Conservation (phyloP, 2,329 filamentous ascomycete species). For the Xylariaceae sp. region DNA sequence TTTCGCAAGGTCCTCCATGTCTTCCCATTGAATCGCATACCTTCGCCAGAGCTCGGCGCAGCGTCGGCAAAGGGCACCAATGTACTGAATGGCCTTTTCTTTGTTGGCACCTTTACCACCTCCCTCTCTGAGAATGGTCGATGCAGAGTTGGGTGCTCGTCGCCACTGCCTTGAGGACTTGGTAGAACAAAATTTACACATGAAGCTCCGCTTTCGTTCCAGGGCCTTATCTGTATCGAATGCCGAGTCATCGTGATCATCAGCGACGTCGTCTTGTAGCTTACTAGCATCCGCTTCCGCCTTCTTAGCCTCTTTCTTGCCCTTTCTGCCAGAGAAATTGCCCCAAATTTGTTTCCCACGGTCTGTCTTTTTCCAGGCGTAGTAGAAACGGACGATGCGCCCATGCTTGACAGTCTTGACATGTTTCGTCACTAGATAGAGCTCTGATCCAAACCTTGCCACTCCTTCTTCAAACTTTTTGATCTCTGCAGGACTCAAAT, state of each 20-base stretch:
- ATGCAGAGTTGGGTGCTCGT: conserved; percentile 78
- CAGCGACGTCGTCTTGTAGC: conserved; percentile 88
- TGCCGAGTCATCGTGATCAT: conserved; percentile 92
- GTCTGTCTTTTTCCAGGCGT: conserved; percentile 95
- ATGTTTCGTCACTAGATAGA: conserved; percentile 80
- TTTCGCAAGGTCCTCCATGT: conserved; percentile 87
- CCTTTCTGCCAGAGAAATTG: conserved; percentile 83
- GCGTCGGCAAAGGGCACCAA: conserved; percentile 84
- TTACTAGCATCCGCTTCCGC: conserved; percentile 74
- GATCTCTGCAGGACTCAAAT: conserved; percentile 75
- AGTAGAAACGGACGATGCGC: conserved; percentile 90
- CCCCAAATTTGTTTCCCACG: conserved; percentile 90
- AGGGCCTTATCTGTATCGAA: conserved; percentile 88
- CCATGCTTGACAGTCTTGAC: conserved; percentile 82
- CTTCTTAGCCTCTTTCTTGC: conserved; percentile 84
- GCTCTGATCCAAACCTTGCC: conserved; percentile 87
- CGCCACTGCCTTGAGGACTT: conserved; percentile 88
- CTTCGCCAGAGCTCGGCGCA: conserved; percentile 94
- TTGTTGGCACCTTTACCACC: conserved; percentile 75
- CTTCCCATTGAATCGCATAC: conserved; percentile 95
- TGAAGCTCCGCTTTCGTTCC: conserved; percentile 79
- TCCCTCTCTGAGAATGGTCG: conserved; percentile 71
- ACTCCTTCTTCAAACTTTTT: conserved; percentile 94
- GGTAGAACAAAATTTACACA: conserved; percentile 91
- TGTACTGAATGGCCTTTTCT: conserved; percentile 76